Conservation (phyloP, 352 stramenopile genomes). For the Globisporangium megalacanthum region DNA sequence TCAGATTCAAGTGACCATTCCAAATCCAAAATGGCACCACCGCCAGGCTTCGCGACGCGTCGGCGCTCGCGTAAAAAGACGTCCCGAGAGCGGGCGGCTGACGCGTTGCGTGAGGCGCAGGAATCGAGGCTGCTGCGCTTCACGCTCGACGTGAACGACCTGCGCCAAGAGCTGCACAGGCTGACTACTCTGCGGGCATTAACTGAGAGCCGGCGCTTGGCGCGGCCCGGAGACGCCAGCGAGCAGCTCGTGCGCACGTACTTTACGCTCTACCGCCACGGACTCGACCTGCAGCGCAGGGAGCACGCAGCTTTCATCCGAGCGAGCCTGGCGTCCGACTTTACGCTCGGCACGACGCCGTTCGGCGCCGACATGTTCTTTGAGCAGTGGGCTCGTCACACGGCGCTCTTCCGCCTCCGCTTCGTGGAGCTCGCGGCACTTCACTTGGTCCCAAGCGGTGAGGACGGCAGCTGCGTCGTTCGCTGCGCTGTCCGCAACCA, state of each 20-base stretch:
- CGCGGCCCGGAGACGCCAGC: constrained; percentile 3
- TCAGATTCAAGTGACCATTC: too few species aligned
- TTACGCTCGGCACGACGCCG: constrained; percentile 9
- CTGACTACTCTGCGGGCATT: neutral
- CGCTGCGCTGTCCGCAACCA: constrained; percentile 5
- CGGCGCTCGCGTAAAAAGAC: constrained; percentile 8
- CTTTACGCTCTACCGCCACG: constrained; percentile 12
- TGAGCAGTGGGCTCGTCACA: constrained; percentile 21
- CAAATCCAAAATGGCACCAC: too few species aligned
- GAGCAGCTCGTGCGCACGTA: constrained; percentile 11
- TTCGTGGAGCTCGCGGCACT: constrained; percentile 5
- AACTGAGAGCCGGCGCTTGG: constrained; percentile 3
- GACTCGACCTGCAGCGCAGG: neutral
- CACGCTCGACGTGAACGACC: constrained; percentile 26
- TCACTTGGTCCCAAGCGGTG: neutral
- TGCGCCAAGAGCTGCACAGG: constrained; percentile 24
- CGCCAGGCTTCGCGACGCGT: constrained; percentile 3
- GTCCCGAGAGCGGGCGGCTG: neutral
- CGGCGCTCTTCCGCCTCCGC: constrained; percentile 13
- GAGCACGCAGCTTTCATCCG: constrained; percentile 3
- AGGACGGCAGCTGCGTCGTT: constrained; percentile 10
- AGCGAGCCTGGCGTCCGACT: neutral
- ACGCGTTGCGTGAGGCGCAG: constrained; percentile 2
- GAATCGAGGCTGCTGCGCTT: constrained; percentile 16
- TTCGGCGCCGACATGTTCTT: constrained; percentile 15